Evolutionary conservation across 2,329 filamentous ascomycete species (phyloP).

Genomic region (Colletotrichum noveboracense): DNA sequence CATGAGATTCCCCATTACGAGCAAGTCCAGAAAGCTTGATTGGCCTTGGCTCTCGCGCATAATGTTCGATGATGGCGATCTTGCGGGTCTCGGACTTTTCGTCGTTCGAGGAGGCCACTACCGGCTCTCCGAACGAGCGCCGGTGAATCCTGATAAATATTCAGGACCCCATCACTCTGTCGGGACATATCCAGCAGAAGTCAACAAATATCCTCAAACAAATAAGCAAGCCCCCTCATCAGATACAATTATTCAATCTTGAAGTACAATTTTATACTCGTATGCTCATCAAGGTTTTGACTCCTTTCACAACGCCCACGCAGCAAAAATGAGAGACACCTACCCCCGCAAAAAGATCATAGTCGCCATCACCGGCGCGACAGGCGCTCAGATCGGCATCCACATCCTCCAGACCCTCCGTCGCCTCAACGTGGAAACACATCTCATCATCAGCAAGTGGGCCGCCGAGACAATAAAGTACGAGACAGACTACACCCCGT

Average conservation of each 20-base stretch:
- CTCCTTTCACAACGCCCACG: background rate
- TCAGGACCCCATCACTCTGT: background rate
- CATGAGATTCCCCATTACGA: background rate
- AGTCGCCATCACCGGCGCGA: conserved; percentile 55
- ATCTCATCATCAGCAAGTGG: conserved; percentile 54
- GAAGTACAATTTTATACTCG: background rate
- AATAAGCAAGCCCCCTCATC: background rate
- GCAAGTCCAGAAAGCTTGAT: background rate
- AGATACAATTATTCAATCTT: background rate
- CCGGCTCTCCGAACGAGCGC: background rate
- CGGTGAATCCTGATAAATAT: background rate
- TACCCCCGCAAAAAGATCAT: conserved; percentile 39
- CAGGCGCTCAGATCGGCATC: conserved; percentile 48
- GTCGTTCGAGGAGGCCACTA: background rate
- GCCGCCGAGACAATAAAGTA: conserved; percentile 51
- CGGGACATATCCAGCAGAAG: background rate
- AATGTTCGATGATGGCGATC: background rate
- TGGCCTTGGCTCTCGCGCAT: background rate
- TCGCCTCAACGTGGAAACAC: conserved; percentile 49
- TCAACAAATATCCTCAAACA: background rate
- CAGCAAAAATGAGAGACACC: background rate
- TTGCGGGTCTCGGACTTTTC: background rate
- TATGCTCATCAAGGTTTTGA: background rate
- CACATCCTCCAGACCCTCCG: conserved; percentile 44
- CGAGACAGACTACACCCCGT: conserved; percentile 29